Conservation (phyloP, 257 asterid genomes). For the Ajuga chamaepitys region DNA sequence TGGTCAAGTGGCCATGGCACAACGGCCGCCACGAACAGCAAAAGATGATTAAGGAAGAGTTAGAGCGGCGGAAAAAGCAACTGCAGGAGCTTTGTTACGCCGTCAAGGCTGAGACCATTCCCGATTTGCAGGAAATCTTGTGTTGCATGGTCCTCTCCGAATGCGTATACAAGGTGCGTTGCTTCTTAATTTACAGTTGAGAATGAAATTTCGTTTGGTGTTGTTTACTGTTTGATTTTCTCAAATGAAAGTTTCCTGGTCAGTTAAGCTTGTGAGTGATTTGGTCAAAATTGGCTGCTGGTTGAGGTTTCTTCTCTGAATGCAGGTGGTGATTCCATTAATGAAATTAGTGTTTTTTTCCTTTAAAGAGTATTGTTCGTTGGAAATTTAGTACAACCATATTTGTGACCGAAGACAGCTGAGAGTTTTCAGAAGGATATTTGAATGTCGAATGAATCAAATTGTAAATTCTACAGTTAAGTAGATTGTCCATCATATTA, state of each 20-base stretch:
- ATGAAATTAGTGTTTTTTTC: not conserved
- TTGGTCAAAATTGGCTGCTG: not conserved
- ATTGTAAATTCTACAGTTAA: not conserved
- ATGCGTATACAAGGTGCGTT: slow-evolving; percentile 84
- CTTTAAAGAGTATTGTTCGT: not conserved
- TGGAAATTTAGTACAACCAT: not conserved
- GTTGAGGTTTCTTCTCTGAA: not conserved
- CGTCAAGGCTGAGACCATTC: slow-evolving; percentile 70
- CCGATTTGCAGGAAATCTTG: slow-evolving; percentile 90
- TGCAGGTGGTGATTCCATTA: not conserved
- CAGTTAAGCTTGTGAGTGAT: not conserved
- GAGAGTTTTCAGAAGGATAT: not conserved
- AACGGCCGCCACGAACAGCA: slow-evolving; percentile 60
- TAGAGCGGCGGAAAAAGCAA: slow-evolving; percentile 67
- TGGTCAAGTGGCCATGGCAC: slow-evolving; percentile 85
- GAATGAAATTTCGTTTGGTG: not conserved
- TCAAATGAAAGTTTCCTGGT: not conserved
- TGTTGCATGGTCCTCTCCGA: slow-evolving; percentile 99
- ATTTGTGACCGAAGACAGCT: slow-evolving; percentile 7
- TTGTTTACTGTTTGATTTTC: not conserved
- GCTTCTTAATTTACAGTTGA: not conserved
- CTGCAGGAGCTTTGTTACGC: slow-evolving; percentile 69
- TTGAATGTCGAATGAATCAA: not conserved
- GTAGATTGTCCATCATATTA: slow-evolving; percentile 2
- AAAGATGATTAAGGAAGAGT: slow-evolving; percentile 65